Conservation (phyloP, 2,329 filamentous ascomycete genomes). For the Claviceps capensis region DNA sequence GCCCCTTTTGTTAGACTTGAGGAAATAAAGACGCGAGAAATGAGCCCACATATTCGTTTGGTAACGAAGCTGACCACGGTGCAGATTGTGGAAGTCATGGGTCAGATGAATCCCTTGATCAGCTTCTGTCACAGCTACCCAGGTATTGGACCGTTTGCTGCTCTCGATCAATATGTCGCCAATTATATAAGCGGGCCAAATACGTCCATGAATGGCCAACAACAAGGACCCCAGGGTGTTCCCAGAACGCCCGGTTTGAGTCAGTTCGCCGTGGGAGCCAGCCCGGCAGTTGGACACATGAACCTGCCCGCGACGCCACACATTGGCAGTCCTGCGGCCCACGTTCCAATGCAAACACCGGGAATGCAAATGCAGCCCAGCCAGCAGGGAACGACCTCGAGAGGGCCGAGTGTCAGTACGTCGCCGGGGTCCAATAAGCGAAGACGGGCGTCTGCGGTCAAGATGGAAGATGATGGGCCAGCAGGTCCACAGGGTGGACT, state of each 20-base stretch:
- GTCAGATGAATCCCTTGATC: constrained; percentile 53
- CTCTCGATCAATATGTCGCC: constrained; percentile 46
- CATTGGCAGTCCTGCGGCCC: constrained; percentile 41
- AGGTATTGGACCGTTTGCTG: constrained; percentile 39
- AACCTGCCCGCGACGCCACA: constrained; percentile 50
- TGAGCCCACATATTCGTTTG: neutral
- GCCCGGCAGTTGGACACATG: constrained; percentile 45
- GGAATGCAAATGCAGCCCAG: constrained; percentile 54
- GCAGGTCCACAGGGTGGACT: constrained; percentile 33
- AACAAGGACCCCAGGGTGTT: constrained; percentile 27
- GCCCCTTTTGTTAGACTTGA: neutral
- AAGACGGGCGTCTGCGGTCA: constrained; percentile 42
- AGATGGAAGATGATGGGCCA: constrained; percentile 40
- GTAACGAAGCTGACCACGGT: constrained; percentile 8
- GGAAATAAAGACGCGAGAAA: too few relatives aligned
- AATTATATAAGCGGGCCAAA: constrained; percentile 28
- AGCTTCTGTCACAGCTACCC: constrained; percentile 41
- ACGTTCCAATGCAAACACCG: constrained; percentile 49
- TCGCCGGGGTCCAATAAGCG: constrained; percentile 48
- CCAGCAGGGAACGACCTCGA: constrained; percentile 53
- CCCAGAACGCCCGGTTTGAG: constrained; percentile 41
- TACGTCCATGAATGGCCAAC: constrained; percentile 34
- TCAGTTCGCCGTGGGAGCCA: constrained; percentile 45
- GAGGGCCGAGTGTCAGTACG: constrained; percentile 54
- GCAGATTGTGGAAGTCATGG: constrained; percentile 52